Evolutionary conservation across 2,329 filamentous ascomycete species (phyloP).

Genomic region (Xylariales sp.): DNA sequence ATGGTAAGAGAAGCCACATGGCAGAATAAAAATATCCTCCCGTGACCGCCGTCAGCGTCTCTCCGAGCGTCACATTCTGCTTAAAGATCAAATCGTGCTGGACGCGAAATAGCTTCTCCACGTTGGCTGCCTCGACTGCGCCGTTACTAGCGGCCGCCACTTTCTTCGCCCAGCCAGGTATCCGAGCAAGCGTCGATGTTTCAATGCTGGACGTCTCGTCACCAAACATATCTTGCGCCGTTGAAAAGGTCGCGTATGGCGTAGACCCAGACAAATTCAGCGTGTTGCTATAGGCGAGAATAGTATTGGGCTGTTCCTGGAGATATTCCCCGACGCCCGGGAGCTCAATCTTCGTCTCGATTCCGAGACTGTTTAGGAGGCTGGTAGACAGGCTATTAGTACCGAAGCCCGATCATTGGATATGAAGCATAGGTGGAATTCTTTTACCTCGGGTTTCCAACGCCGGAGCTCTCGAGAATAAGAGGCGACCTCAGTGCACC

Average conservation of each 20-base stretch:
- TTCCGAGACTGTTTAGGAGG: slow-evolving; percentile 56
- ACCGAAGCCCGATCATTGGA: neutral
- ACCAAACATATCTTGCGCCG: slow-evolving; percentile 52
- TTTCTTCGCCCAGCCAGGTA: slow-evolving; percentile 50
- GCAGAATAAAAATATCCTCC: slow-evolving; percentile 52
- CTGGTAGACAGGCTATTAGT: slow-evolving; percentile 40
- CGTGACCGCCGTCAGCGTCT: slow-evolving; percentile 55
- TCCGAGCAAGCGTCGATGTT: slow-evolving; percentile 41
- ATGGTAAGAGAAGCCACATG: slow-evolving; percentile 54
- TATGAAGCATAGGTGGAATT: neutral
- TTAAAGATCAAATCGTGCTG: slow-evolving; percentile 63
- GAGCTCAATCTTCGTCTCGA: slow-evolving; percentile 57
- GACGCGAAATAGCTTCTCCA: slow-evolving; percentile 56
- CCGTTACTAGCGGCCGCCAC: slow-evolving; percentile 46
- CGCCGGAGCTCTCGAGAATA: slow-evolving; percentile 64
- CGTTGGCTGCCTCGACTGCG: slow-evolving; percentile 46
- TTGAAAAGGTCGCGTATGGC: slow-evolving; percentile 52
- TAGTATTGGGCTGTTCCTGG: slow-evolving; percentile 60
- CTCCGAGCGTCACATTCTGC: slow-evolving; percentile 58
- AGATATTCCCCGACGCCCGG: slow-evolving; percentile 66
- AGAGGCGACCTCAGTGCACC: slow-evolving; percentile 64
- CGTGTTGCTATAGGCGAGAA: slow-evolving; percentile 44
- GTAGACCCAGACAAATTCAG: slow-evolving; percentile 39
- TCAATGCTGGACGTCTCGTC: slow-evolving; percentile 41
- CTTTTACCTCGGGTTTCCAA: slow-evolving; percentile 56